Evolutionary conservation across 352 stramenopile genomes (phyloP).

Genomic region (Pythium aquatile): DNA sequence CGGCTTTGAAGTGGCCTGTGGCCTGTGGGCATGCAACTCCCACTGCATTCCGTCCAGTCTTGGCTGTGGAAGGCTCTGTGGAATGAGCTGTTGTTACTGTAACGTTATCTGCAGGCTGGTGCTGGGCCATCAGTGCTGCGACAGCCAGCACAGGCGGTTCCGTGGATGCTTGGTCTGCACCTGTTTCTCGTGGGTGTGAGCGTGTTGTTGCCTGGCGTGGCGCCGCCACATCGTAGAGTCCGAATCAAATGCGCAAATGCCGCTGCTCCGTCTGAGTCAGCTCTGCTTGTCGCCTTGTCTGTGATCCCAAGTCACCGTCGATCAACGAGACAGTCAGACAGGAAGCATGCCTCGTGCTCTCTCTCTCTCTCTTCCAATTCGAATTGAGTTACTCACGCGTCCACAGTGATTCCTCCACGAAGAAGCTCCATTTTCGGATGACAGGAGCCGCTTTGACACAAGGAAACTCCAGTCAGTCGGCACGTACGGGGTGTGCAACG

Average conservation of each 20-base stretch:
- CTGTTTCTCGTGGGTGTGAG: not conserved
- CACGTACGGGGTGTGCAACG: not conserved
- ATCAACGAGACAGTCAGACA: not conserved
- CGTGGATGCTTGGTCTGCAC: not conserved
- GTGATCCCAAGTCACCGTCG: not conserved
- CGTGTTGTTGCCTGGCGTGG: slow-evolving; percentile 5
- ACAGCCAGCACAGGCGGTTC: slow-evolving; percentile 3
- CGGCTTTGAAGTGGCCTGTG: too few species aligned
- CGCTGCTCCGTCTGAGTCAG: too few species aligned
- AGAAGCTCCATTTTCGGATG: not conserved
- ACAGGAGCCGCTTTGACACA: not conserved
- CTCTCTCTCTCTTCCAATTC: not conserved
- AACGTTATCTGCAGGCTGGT: too few species aligned
- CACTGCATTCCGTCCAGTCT: too few species aligned
- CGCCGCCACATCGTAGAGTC: not conserved
- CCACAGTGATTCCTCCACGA: not conserved
- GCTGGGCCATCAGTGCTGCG: not conserved
- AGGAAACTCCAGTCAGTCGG: not conserved
- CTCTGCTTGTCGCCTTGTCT: not conserved
- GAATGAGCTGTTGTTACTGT: too few species aligned
- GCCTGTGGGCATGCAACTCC: too few species aligned
- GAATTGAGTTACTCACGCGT: not conserved
- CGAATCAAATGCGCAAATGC: not conserved
- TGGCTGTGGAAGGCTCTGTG: too few species aligned
- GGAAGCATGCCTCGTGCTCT: not conserved